phyloP scores from a whole-genome alignment of 495 filamentous ascomycete species.

The Cercophora scortea region DNA sequence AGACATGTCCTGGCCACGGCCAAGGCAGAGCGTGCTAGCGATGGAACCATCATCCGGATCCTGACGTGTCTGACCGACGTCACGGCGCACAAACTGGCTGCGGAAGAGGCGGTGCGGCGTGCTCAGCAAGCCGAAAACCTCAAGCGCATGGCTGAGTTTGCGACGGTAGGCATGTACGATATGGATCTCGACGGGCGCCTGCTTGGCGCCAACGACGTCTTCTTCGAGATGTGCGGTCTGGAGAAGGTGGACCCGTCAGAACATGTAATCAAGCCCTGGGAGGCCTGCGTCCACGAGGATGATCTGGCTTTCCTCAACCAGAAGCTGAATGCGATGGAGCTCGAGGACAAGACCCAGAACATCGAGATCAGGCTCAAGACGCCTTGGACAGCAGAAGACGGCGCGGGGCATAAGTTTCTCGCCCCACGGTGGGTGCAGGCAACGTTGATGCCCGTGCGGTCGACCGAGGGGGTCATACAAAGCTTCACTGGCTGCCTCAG shows the following conservation, averaged over 20 bases:
- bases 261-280: slow-evolving; percentile 26
- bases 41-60: slow-evolving; percentile 30
- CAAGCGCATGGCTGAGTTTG: slow-evolving; percentile 39
- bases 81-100: slow-evolving; percentile 31
- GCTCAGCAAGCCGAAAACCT: slow-evolving; percentile 41
- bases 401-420: slow-evolving; percentile 17
- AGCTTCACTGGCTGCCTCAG: slow-evolving; percentile 31
- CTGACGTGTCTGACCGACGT: slow-evolving; percentile 40
- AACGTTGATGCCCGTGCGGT: slow-evolving; percentile 27
- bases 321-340: slow-evolving; percentile 20
- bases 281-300: slow-evolving; percentile 25
- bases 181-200: slow-evolving; percentile 36
- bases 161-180: slow-evolving; percentile 41
- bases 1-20: slow-evolving; percentile 30
- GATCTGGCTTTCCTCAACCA: slow-evolving; percentile 16
- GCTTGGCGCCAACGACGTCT: slow-evolving; percentile 35
- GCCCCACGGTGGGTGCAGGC: slow-evolving; percentile 26
- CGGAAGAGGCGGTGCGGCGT: slow-evolving; percentile 33
- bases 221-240: slow-evolving; percentile 37
- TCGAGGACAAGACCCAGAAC: slow-evolving; percentile 20
- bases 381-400: slow-evolving; percentile 22
- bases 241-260: slow-evolving; percentile 22
- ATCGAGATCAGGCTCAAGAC: slow-evolving; percentile 29
- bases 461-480: slow-evolving; percentile 20
- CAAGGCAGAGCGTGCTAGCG: slow-evolving; percentile 30